Conservation (phyloP, 1,284 basidiomycete genomes). For the Baeospora myosura region DNA sequence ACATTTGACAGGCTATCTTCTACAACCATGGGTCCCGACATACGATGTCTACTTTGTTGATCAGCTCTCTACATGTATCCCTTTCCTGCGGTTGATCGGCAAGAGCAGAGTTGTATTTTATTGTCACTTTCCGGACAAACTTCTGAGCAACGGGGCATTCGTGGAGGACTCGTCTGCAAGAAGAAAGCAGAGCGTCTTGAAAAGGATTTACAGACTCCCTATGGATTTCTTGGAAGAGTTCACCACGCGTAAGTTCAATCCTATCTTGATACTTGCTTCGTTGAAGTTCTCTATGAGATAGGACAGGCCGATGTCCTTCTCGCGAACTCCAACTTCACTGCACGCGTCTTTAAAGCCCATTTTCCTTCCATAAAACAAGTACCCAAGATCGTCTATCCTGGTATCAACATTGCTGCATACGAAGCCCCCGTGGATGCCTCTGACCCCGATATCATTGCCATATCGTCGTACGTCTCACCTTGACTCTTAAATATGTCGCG, state of each 20-base stretch:
- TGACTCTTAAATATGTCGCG: too few species aligned
- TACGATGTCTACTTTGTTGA: constrained; percentile 93
- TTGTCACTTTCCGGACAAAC: constrained; percentile 95
- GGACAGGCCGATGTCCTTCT: constrained; percentile 86
- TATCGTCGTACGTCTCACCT: constrained; percentile 56
- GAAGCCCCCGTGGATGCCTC: constrained; percentile 31
- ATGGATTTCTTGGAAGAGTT: constrained; percentile 88
- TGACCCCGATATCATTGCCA: constrained; percentile 46
- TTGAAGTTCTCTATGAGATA: constrained; percentile 20
- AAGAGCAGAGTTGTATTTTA: constrained; percentile 88
- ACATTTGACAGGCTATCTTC: constrained; percentile 63
- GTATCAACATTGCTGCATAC: constrained; percentile 78
- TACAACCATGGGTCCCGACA: constrained; percentile 34
- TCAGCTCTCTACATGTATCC: constrained; percentile 88
- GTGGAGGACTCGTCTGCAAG: constrained; percentile 41
- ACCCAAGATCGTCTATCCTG: constrained; percentile 85
- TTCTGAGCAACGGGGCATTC: constrained; percentile 76
- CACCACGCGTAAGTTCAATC: constrained; percentile 67
- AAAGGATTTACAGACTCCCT: constrained; percentile 76
- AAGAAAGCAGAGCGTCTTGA: constrained; percentile 45
- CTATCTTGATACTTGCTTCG: not conserved
- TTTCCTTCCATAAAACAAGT: constrained; percentile 62
- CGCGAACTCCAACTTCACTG: constrained; percentile 90
- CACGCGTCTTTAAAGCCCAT: constrained; percentile 68
- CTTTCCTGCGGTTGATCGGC: constrained; percentile 65